Base-by-base conservation (phyloP, 768 basidiomycete genomes). In the Collybiopsis luxurians region DNA sequence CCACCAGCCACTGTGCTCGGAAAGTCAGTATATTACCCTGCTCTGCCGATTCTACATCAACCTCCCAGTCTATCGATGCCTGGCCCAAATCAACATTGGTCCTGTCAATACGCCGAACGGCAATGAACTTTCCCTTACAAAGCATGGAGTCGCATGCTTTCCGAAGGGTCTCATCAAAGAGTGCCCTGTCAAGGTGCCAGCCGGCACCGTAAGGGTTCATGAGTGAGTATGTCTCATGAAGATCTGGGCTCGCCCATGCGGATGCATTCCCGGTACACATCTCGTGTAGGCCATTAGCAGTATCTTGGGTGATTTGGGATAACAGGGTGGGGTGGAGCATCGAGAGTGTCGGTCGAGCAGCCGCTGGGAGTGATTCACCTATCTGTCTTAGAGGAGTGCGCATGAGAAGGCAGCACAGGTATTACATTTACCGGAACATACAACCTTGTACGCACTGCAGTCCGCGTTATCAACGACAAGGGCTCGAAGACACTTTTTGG, bases 1-100 rank as follows among this genome's bases (percentile, higher is more conserved):
- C 73, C 17, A 75, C 56, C 2, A 73, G 28, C 73, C 73, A 73
- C 49, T n/a, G n/a, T n/a, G n/a, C n/a, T n/a, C n/a, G n/a, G n/a
- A n/a, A n/a, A n/a, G n/a, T n/a, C n/a, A n/a, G n/a, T n/a, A n/a
- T n/a, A n/a, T n/a, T n/a, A n/a, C n/a, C n/a, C 47, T 63, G 4
- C 23, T 15, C 56, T 45, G 60, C 61, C n/a, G 64, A n/a, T 26
- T 12, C 15, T 53, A 39, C 6, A 13, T 24, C 24, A 44, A 27
- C n/a, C 58, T 59, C n/a, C n/a, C n/a, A n/a, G n/a, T n/a, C n/a
- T n/a, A n/a, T n/a, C n/a, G n/a, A n/a, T n/a, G n/a, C n/a, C n/a
- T n/a, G n/a, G n/a, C n/a, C n/a, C n/a, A n/a, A n/a, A n/a, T n/a
- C n/a, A n/a, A n/a, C n/a, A n/a, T n/a, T n/a, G n/a, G n/a, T n/a